These are phyloP conservation scores for Lunasporangiospora selenospora DNA, from an alignment of 192 early-diverging fungal genomes.

Conservation along the genomic window DNA sequence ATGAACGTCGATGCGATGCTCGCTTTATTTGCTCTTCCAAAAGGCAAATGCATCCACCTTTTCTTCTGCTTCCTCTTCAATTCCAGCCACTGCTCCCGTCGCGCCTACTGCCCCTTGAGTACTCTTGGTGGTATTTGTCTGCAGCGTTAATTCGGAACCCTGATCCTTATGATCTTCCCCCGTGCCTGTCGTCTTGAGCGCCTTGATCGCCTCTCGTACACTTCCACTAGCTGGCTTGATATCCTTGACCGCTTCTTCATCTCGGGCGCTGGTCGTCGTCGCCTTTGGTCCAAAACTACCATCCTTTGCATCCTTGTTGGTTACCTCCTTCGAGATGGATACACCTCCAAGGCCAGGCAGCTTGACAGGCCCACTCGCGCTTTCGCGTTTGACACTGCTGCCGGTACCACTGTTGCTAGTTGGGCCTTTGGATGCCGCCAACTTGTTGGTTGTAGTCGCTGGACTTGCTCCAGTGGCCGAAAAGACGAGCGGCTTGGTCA, in stretches of 20 bases:
- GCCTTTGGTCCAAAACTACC: neutral
- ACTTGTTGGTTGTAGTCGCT: neutral
- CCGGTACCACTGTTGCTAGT: neutral
- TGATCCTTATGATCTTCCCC: too few species aligned
- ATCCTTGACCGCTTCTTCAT: conserved; percentile 9
- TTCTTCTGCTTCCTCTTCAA: conserved; percentile 10
- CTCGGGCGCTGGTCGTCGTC: too few species aligned
- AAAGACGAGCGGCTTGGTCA: conserved; percentile 21
- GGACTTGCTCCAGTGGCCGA: neutral
- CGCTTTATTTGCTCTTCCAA: conserved; percentile 42
- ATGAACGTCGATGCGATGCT: too few species aligned
- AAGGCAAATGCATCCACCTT: conserved; percentile 49
- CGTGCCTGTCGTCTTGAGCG: conserved; percentile 22
- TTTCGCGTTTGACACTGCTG: neutral
- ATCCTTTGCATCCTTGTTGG: neutral
- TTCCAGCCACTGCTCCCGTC: neutral
- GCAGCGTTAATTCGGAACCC: too few species aligned
- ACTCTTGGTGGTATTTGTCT: conserved; percentile 1
- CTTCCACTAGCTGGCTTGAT: conserved; percentile 17
- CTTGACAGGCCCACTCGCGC: neutral
- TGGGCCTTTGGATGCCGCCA: too few species aligned
- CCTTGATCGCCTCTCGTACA: conserved; percentile 12
- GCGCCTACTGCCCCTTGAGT: neutral
- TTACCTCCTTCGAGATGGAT: too few species aligned
- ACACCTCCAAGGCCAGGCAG: too few species aligned